These are phyloP conservation scores for Botrytis fragariae DNA, from an alignment of 2,329 filamentous ascomycete genomes.

Conservation along the genomic window DNA sequence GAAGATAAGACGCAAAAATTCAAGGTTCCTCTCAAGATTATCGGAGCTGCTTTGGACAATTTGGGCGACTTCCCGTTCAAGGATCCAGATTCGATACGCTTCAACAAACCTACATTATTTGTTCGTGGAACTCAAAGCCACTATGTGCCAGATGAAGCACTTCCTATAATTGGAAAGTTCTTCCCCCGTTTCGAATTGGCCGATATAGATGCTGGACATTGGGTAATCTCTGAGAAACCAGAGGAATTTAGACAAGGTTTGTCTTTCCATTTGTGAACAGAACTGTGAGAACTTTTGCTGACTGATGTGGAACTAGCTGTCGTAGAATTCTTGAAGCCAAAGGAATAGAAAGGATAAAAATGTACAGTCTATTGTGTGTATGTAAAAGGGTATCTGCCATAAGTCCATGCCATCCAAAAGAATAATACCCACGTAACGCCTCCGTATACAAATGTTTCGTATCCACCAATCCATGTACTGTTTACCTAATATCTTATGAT, in stretches of 20 bases:
- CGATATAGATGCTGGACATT: conserved; percentile 79
- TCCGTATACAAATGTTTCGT: conserved; percentile 11
- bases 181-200: conserved; percentile 74
- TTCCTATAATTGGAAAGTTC: conserved; percentile 77
- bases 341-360: conserved; percentile 44
- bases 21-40: conserved; percentile 71
- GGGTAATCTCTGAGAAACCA: conserved; percentile 86
- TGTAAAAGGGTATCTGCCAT: conserved; percentile 38
- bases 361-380: conserved; percentile 33
- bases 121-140: conserved; percentile 73
- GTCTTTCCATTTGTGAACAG: conserved; percentile 30
- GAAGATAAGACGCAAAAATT: conserved; percentile 60
- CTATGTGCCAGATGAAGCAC: conserved; percentile 76
- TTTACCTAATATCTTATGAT: neutral
- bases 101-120: conserved; percentile 76
- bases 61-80: conserved; percentile 85
- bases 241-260: conserved; percentile 72
- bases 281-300: conserved; percentile 15
- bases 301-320: conserved; percentile 48
- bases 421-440: conserved; percentile 23
- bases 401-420: conserved; percentile 24
- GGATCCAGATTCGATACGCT: conserved; percentile 64
- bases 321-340: conserved; percentile 57
- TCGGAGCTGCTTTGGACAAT: conserved; percentile 66
- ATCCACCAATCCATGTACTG: neutral